A percentile compares a stretch with the other conserved stretches of the same genome.
Conservation (phyloP, 352 stramenopile species). For the Globisporangium sylvaticum region DNA sequence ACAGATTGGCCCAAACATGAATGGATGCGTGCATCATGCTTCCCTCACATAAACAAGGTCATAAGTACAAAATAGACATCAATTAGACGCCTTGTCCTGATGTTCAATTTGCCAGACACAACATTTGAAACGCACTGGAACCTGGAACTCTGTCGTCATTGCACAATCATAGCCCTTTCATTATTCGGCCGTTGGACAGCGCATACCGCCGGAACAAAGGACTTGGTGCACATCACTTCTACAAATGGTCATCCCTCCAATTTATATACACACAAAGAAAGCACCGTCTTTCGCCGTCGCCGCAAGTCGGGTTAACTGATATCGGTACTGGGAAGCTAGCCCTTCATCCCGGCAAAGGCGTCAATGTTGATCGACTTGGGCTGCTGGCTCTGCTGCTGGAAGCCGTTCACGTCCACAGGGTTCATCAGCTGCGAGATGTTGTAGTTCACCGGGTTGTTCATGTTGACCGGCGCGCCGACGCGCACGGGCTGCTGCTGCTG, state of each 20-base stretch:
- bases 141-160: not conserved
- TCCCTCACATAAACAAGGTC: too few relatives aligned
- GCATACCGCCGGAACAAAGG: not conserved
- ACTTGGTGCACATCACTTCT: not conserved
- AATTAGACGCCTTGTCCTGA: not conserved
- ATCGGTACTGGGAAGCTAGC: conserved; percentile 10
- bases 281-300: not conserved
- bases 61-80: too few relatives aligned
- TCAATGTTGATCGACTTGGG: conserved; percentile 83
- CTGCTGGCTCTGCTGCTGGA: conserved; percentile 21
- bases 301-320: not conserved
- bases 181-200: not conserved
- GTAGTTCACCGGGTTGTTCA: conserved; percentile 47
- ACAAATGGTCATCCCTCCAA: not conserved
- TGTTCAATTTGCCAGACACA: not conserved
- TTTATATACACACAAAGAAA: not conserved
- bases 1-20: not conserved
- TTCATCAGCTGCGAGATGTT: conserved; percentile 86
- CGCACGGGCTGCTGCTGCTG: not conserved
- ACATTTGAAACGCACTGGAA: not conserved
- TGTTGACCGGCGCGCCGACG: not conserved
- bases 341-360: conserved; percentile 58
- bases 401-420: conserved; percentile 54
- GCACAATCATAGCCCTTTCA: not conserved
- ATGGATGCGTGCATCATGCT: not conserved